Evolutionary conservation across 805 yeast genomes (phyloP).

Genomic region (Candida argentea): DNA sequence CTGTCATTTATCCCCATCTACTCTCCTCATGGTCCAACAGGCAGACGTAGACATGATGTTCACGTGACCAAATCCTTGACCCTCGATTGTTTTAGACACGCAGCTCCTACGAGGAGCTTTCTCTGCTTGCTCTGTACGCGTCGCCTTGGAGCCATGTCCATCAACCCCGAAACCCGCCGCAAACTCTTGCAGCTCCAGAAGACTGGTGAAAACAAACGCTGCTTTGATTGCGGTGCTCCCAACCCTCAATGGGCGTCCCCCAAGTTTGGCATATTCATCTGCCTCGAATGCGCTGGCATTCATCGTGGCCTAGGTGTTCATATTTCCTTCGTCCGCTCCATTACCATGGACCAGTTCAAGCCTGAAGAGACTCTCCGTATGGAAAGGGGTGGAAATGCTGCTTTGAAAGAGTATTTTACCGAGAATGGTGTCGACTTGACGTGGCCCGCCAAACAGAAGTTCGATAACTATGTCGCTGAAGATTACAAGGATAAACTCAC

Average conservation of each 20-base stretch:
- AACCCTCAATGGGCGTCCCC: conserved; percentile 99
- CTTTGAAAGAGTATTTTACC: conserved; percentile 57
- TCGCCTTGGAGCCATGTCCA: conserved; percentile 57
- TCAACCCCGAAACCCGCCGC: conserved; percentile 88
- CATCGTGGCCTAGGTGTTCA: conserved; percentile 97
- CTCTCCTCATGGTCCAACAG: no score
- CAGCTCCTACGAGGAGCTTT: no score
- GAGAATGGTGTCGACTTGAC: conserved; percentile 59
- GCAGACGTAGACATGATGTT: no score
- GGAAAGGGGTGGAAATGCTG: conserved; percentile 91
- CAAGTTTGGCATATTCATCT: conserved; percentile 92
- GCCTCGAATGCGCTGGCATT: conserved; percentile 95
- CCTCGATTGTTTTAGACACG: no score
- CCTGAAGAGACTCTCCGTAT: conserved; percentile 80
- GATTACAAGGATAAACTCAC: conserved; percentile 82
- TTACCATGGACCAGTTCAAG: conserved; percentile 98
- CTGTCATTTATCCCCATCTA: no score
- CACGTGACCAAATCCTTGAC: no score
- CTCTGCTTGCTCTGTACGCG: no score
- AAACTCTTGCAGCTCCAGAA: conserved; percentile 68
- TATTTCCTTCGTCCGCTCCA: conserved; percentile 89
- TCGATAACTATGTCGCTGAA: conserved; percentile 85
- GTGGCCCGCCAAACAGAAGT: conserved; percentile 63
- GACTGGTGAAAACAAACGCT: conserved; percentile 71
- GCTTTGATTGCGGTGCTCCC: conserved; percentile 91